A percentile compares a stretch with the other conserved stretches of the same genome.
phyloP scores from a whole-genome alignment of 257 asterid species.

The Nicotiana tomentosiformis region DNA sequence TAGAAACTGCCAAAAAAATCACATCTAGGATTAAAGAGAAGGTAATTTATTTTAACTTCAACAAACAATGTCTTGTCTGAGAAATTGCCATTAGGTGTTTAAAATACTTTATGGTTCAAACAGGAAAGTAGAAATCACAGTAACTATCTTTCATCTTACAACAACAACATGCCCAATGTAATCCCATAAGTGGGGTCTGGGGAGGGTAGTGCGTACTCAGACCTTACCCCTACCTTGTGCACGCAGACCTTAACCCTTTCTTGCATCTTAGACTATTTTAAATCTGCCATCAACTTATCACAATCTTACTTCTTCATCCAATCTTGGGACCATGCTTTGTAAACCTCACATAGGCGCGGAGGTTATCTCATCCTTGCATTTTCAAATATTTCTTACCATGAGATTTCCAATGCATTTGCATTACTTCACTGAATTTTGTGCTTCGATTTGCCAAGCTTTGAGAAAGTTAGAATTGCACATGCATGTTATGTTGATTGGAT shows the following conservation, averaged over 20 bases:
- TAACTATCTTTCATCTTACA: too few species aligned
- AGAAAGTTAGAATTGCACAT: not conserved
- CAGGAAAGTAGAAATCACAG: not conserved
- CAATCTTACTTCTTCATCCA: not conserved
- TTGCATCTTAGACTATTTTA: too few species aligned
- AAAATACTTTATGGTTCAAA: not conserved
- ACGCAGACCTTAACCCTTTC: too few species aligned
- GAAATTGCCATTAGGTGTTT: not conserved
- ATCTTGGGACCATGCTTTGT: not conserved
- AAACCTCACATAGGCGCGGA: not conserved
- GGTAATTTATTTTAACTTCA: conserved; percentile 30
- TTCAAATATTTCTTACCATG: not conserved
- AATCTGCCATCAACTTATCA: too few species aligned
- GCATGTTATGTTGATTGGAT: not conserved
- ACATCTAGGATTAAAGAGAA: conserved; percentile 59
- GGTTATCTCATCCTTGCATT: not conserved
- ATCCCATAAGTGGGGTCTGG: too few species aligned
- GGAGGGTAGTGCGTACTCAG: too few species aligned
- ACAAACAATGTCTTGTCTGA: not conserved
- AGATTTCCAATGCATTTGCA: not conserved
- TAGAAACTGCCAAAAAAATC: conserved; percentile 64
- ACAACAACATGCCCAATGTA: too few species aligned
- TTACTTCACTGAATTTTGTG: not conserved
- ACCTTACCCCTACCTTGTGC: too few species aligned
- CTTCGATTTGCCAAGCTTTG: not conserved